Percentiles rank a stretch among this genome's conserved stretches.
Evolutionary conservation across 202 grass and related monocot species (phyloP).

Genomic region (Zizania palustris): DNA sequence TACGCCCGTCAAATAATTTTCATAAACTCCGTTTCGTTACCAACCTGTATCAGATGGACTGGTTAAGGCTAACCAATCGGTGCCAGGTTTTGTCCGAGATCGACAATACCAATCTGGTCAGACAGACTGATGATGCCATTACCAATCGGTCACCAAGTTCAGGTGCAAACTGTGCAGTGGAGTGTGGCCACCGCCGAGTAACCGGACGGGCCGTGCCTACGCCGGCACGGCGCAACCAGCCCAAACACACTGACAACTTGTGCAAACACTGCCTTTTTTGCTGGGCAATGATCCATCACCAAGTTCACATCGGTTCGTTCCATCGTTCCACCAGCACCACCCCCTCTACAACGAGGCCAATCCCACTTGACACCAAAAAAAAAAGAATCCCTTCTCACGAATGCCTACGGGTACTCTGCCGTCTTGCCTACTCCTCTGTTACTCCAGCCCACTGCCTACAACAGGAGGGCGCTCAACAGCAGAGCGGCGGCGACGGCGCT

Average conservation of each 20-base stretch:
- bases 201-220: too few relatives aligned
- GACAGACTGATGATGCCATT: too few relatives aligned
- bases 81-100: too few relatives aligned
- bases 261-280: not conserved
- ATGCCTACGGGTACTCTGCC: conserved; percentile 26
- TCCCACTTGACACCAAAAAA: conserved; percentile 47
- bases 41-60: too few relatives aligned
- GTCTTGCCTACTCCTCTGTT: conserved; percentile 17
- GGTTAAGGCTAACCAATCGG: too few relatives aligned
- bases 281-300: not conserved
- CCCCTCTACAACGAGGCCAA: conserved; percentile 25
- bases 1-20: too few relatives aligned
- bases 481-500: conserved; percentile 39
- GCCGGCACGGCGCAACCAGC: too few relatives aligned
- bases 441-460: conserved; percentile 46
- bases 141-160: too few relatives aligned
- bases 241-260: not conserved
- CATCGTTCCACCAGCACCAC: not conserved
- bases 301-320: conserved; percentile 16
- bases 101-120: too few relatives aligned
- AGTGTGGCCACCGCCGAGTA: too few relatives aligned
- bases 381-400: conserved; percentile 17
- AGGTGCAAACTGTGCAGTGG: too few relatives aligned
- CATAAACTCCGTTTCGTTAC: too few relatives aligned
- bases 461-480: conserved; percentile 47